Evolutionary conservation across 306 rosid genomes (phyloP), one percentile per base, ranked within the genome.

Genomic region (Malus fusca): DNA sequence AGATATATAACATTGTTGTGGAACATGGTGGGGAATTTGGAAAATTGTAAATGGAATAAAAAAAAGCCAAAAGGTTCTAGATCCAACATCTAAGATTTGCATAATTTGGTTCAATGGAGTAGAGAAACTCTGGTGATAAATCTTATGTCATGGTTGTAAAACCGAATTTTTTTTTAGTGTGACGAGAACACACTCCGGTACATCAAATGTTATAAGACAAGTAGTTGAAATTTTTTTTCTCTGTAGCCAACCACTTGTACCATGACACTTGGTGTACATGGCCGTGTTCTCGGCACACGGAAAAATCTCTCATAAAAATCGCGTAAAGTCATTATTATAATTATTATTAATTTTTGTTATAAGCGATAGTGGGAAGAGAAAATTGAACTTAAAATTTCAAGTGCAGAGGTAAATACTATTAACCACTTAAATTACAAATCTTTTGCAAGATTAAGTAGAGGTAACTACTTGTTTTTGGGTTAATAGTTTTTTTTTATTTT

Each of bases 121-220:
- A 63, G 40, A 28, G 37, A 62, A 19, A 5, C 10, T 63, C 11
- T 8, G 22, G 8, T 63, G 68, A 15, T 30, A 15, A 30, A 31
- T 64, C 43, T 30, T 28, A 25, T 61, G 23, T 4, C 62, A 56
- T 56, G 28, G 62, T 10, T 56, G 28, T 56, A 56, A 56, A 3
- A 13, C 11, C 2, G 6, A 8, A 19, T 3, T 21, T 2, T 2
- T 8, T 46, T 46, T 13, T 1, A 1, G 2, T 46, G 6, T 46
- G 18, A 12, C 2, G 2, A 5, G 2, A 46, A 46, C 0, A 46
- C 0, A 1, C 0, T 1, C 0, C 0, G 2, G 0, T 14, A 14
- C 19, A 46, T 2, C 2, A 46, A 46, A 11, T 46, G 3, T 46
- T 6, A 46, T 13, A 46, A 46, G 11, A 46, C 0, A 46, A 46